Evolutionary conservation across 148 eudicot genomes (phyloP).

Genomic region (Linanthus parryae): DNA sequence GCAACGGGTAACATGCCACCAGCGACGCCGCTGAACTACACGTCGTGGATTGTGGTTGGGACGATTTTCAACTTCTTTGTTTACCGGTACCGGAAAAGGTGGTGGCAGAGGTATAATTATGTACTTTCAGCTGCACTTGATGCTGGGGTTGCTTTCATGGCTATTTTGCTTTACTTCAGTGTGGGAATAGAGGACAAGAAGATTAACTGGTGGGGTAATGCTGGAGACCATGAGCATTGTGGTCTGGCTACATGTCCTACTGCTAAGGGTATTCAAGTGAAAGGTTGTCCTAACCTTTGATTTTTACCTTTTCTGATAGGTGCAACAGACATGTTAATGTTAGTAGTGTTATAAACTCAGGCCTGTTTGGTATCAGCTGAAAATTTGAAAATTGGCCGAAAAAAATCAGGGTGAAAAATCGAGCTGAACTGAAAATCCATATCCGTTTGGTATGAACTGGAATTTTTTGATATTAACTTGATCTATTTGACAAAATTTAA

Average conservation of each 20-base stretch:
- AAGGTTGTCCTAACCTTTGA: slow-evolving; percentile 28
- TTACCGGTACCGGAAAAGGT: slow-evolving; percentile 26
- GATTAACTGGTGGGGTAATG: slow-evolving; percentile 45
- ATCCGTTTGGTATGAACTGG: no score
- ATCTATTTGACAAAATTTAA: no score
- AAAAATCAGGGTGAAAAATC: no score
- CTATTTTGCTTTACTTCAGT: slow-evolving; percentile 24
- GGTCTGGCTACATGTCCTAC: slow-evolving; percentile 37
- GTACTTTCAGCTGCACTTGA: slow-evolving; percentile 45
- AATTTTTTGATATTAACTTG: no score
- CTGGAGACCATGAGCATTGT: slow-evolving; percentile 36
- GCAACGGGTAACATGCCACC: slow-evolving; percentile 45
- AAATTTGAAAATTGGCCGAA: no score
- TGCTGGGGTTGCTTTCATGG: slow-evolving; percentile 54
- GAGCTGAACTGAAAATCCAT: no score
- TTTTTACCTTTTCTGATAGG: no score
- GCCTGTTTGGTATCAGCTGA: no score
- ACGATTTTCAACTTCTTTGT: slow-evolving; percentile 28
- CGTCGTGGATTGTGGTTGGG: slow-evolving; percentile 34
- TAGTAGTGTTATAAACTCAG: no score
- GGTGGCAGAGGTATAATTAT: slow-evolving; percentile 52
- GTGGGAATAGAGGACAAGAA: slow-evolving; percentile 20
- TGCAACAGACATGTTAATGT: no score
- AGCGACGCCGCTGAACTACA: slow-evolving; percentile 31
- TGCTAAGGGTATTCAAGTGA: slow-evolving; percentile 27